These are phyloP conservation scores for Yarrowia deformans DNA, from an alignment of 805 yeast species.

Conservation along the genomic window DNA sequence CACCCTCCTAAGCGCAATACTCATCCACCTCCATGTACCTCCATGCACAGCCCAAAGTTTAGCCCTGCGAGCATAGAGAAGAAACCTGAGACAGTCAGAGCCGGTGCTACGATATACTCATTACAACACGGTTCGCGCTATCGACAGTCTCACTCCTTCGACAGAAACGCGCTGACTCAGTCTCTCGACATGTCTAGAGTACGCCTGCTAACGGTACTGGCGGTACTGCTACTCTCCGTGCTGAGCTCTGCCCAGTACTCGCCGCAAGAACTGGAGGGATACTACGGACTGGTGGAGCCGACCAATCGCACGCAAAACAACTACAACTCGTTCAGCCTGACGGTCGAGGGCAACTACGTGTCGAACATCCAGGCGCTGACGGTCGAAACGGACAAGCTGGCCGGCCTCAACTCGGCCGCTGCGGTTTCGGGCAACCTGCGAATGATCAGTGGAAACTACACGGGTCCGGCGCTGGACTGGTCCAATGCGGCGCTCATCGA, in stretches of 20 bases:
- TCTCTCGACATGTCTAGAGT: too few species aligned
- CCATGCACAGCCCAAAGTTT: conserved; percentile 32
- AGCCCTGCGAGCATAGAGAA: not conserved
- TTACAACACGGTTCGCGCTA: too few species aligned
- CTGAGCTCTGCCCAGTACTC: conserved; percentile 15
- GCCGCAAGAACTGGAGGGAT: conserved; percentile 18
- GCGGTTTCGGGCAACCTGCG: conserved; percentile 25
- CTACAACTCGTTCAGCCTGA: conserved; percentile 30
- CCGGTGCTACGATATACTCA: too few species aligned
- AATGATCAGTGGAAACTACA: not conserved
- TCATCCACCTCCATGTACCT: too few species aligned
- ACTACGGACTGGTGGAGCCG: conserved; percentile 25
- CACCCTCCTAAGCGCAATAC: too few species aligned
- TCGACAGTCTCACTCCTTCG: too few species aligned
- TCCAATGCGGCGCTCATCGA: conserved; percentile 43
- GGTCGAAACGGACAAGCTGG: conserved; percentile 36
- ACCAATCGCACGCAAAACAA: conserved; percentile 25
- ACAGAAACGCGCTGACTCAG: too few species aligned
- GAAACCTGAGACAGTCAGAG: not conserved
- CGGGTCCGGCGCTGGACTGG: conserved; percentile 39
- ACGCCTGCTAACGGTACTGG: not conserved
- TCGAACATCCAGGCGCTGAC: conserved; percentile 35
- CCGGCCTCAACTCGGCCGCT: conserved; percentile 20
- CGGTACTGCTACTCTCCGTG: not conserved
- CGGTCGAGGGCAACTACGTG: conserved; percentile 16